Evolutionary conservation across 345 rosid species (phyloP), one percentile per base, ranked within the genome.

Genomic region (Firmiana major): DNA sequence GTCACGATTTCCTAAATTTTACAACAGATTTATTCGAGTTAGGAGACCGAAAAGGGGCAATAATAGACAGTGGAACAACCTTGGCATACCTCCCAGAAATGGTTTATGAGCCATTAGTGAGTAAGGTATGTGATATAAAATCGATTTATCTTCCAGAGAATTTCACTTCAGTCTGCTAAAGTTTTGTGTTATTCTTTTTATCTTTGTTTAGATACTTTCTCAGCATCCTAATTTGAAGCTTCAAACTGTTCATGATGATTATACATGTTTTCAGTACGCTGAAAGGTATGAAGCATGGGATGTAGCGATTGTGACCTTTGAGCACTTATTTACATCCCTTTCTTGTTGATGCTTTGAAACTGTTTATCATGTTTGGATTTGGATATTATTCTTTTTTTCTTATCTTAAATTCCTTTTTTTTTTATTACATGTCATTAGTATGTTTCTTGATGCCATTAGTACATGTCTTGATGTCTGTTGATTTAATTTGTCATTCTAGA

Each of bases 51-150:
- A 86, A 85, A 80, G 97, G 96, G 68, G 85, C 97, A 57, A 96
- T 96, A 81, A 91, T 96, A 58, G 99, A 96, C 80, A 96, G 99
- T 82, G 99, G 97, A 78, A 96, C 99, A 77, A 92, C 99, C 75
- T 88, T 96, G 85, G 99, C 99, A 62, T 96, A 93, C 87, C 97
- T 96, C 76, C 98, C 99, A 48, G 97, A 91, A 81, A 80, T 91
- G 76, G 81, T 93, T 82, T 93, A 93, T 83, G 94, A 85, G 77
- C 97, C 91, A 71, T 83, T 96, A 84, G 87, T 96, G 65, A 87
- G 78, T 78, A 85, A 84, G 94, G 99, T 96, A 75, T 64, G 79
- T 78, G 49, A 51, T 82, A 16, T 66, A 76, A 54, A 71, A 7
- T 43, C 59, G 36, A 3, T 62, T 22, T 3, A 21, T 36, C 42